phyloP scores from a whole-genome alignment of 2,329 filamentous ascomycete species.

The Akanthomyces uredinophilus region DNA sequence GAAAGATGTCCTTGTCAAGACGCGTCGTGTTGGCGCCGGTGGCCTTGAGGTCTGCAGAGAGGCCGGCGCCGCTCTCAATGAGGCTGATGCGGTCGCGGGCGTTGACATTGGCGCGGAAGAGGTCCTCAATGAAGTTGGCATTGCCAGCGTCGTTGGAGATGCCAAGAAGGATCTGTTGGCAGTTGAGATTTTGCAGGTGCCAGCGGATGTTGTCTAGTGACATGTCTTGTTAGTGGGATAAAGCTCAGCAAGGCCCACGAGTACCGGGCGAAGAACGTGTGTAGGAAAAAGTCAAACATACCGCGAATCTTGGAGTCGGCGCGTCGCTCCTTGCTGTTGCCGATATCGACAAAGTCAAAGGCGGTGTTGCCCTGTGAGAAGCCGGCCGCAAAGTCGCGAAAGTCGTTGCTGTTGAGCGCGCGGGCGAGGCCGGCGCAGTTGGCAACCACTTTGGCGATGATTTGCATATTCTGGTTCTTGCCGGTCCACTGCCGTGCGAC shows the following conservation, averaged over 20 bases:
- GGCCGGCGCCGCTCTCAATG: slow-evolving; percentile 45
- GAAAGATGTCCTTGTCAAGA: slow-evolving; percentile 46
- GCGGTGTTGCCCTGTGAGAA: slow-evolving; percentile 55
- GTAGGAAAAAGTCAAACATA: slow-evolving; percentile 24
- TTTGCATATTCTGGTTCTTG: slow-evolving; percentile 42
- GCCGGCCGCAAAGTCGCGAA: slow-evolving; percentile 53
- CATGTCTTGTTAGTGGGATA: not conserved
- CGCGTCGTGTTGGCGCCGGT: slow-evolving; percentile 43
- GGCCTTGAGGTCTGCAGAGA: slow-evolving; percentile 43
- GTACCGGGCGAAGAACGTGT: no score
- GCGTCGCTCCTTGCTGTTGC: slow-evolving; percentile 51
- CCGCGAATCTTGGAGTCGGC: slow-evolving; percentile 58
- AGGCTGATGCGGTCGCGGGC: slow-evolving; percentile 44
- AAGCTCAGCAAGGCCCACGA: not conserved
- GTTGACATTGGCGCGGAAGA: slow-evolving; percentile 43
- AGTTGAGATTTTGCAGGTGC: slow-evolving; percentile 56
- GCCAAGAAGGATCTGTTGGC: slow-evolving; percentile 56
- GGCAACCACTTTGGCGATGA: slow-evolving; percentile 52
- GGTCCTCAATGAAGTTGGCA: slow-evolving; percentile 52
- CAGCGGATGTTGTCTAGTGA: slow-evolving; percentile 45
- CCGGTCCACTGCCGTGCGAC: slow-evolving; percentile 43
- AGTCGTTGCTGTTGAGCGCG: slow-evolving; percentile 44
- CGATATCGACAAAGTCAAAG: slow-evolving; percentile 62
- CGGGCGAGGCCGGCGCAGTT: slow-evolving; percentile 47
- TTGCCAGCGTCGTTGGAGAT: slow-evolving; percentile 59